phyloP scores from a whole-genome alignment of 169 alveolate species.

The Plasmodium ovale region DNA sequence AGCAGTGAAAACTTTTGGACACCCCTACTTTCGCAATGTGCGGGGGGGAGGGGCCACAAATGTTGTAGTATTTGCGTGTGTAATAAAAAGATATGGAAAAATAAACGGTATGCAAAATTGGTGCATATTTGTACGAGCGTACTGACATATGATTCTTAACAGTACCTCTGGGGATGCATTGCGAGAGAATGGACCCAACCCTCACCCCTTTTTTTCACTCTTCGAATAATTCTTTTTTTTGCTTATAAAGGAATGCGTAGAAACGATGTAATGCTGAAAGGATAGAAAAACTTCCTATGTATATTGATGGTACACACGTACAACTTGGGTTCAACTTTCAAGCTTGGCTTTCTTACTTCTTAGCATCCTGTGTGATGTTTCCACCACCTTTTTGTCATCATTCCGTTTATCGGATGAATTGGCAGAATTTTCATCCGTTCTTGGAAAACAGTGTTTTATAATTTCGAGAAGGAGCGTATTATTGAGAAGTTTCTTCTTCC shows the following conservation, averaged over 20 bases:
- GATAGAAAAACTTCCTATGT: neutral
- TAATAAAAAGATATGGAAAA: too few species aligned
- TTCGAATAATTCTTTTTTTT: too few species aligned
- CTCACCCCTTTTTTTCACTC: too few species aligned
- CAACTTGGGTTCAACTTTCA: neutral
- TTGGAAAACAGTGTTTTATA: constrained; percentile 42
- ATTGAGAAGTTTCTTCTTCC: constrained; percentile 3
- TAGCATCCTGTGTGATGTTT: constrained; percentile 34
- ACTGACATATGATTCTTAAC: too few species aligned
- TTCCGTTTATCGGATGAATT: constrained; percentile 5
- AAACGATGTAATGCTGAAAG: too few species aligned
- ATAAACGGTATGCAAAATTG: neutral
- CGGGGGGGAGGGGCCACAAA: too few species aligned
- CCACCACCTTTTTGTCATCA: constrained; percentile 43
- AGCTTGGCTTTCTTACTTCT: constrained; percentile 24
- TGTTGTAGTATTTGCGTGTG: too few species aligned
- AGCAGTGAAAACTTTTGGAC: too few species aligned
- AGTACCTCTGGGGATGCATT: too few species aligned
- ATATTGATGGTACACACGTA: neutral
- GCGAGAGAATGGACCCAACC: too few species aligned
- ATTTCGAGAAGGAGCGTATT: constrained; percentile 32
- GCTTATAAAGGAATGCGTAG: too few species aligned
- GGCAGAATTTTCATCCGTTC: neutral
- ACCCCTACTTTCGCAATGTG: too few species aligned
- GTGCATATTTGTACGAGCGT: neutral